Evolutionary conservation across 2,329 filamentous ascomycete genomes (phyloP).

Genomic region (Penicillium nordicum): DNA sequence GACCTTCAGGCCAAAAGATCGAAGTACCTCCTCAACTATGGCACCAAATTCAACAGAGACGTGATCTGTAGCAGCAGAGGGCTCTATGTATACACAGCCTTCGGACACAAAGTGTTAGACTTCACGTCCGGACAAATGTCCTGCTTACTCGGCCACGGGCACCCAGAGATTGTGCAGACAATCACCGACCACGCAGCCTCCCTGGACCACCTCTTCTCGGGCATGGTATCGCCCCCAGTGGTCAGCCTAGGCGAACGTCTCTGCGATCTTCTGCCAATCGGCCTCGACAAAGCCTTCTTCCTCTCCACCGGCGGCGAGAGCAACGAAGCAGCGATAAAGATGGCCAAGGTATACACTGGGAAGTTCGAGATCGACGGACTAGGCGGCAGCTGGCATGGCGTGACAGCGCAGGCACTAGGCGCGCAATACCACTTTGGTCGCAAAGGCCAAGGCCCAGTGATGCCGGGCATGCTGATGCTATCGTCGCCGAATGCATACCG

Average conservation of each 20-base stretch:
- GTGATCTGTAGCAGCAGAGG: conserved; percentile 11
- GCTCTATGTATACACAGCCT: conserved; percentile 6
- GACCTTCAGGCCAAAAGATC: conserved; percentile 4
- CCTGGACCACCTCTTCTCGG: conserved; percentile 59
- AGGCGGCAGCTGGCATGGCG: conserved; percentile 58
- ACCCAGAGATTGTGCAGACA: conserved; percentile 57
- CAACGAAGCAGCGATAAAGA: conserved; percentile 61
- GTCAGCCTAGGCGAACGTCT: conserved; percentile 52
- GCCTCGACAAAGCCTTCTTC: conserved; percentile 56
- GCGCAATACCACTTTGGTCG: conserved; percentile 42
- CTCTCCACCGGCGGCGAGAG: conserved; percentile 57
- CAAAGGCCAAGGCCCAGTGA: conserved; percentile 25
- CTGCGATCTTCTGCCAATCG: conserved; percentile 44
- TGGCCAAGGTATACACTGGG: conserved; percentile 62
- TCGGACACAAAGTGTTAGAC: conserved; percentile 47
- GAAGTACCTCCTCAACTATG: conserved; percentile 9
- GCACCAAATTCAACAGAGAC: conserved; percentile 12
- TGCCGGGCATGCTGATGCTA: conserved; percentile 58
- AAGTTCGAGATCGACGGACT: conserved; percentile 64
- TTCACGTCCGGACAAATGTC: conserved; percentile 62
- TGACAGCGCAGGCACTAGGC: conserved; percentile 53
- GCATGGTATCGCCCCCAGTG: conserved; percentile 58
- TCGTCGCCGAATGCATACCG: conserved; percentile 61
- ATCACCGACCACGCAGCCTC: conserved; percentile 49
- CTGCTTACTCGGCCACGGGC: conserved; percentile 56